Evolutionary conservation across 1,139 yeast species (phyloP), one percentile per base, ranked within the genome.

Genomic region (Geotrichum carabidarum): DNA sequence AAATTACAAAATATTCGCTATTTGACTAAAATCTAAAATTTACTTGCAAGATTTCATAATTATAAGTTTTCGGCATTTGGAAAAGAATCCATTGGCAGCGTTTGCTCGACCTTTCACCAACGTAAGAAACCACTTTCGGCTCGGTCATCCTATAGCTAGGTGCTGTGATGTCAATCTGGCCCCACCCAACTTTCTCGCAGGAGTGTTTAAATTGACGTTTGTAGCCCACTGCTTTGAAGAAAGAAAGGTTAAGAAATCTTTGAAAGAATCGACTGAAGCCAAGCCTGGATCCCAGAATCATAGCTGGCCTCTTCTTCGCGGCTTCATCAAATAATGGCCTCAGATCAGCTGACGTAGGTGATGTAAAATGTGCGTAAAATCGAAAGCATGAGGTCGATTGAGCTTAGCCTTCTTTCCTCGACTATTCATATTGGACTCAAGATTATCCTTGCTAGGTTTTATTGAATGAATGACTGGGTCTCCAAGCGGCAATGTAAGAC

Each of bases 1-100:
- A 22, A 3, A 22, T 22, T 22, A 22, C 27, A 22, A n/a, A n/a
- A n/a, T n/a, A 22, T 22, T 3, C 27, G 27, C 27, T 22, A 3
- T 3, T 5, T 22, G 27, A 22, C 27, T 22, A 22, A 22, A 22
- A 22, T 5, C 27, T 22, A 22, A 22, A 37, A 2, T 2, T 8
- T 40, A 17, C 9, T 40, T 40, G 3, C 22, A 7, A 9, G 61
- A 47, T 47, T 61, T 57, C 48, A 65, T 61, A 22, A 68, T 57
- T 48, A 65, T 61, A 22, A 68, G 57, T 59, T 65, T 65, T 51
- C 60, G 61, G 37, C 69, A 70, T 56, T 63, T 65, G 22, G 71
- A 71, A 57, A 71, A 64, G 47, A 71, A 59, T 18, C 71, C 69
- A 57, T 65, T 65, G 15, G 73, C 72, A 45, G 62, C 64, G 58